Conservation (phyloP, 2,329 filamentous ascomycete species). For the Colletotrichum spaethianum region DNA sequence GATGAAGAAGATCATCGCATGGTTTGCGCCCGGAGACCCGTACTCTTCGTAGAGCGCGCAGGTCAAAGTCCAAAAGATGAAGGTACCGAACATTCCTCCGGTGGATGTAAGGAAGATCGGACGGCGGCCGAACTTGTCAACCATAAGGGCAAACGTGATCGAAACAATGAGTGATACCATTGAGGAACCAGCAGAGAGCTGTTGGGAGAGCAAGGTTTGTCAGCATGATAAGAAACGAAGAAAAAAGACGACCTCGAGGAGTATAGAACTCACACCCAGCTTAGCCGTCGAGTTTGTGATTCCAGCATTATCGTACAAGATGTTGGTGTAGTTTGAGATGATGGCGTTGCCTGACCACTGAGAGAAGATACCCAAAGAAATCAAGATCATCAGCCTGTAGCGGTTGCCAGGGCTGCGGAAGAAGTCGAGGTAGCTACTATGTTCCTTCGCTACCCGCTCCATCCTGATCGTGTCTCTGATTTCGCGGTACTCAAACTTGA, state of each 20-base stretch:
- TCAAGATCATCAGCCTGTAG: slow-evolving; percentile 72
- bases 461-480: slow-evolving; percentile 63
- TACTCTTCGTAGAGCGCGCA: slow-evolving; percentile 67
- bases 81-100: slow-evolving; percentile 62
- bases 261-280: slow-evolving; percentile 57
- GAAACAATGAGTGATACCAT: slow-evolving; percentile 72
- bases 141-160: slow-evolving; percentile 63
- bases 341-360: slow-evolving; percentile 78
- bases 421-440: slow-evolving; percentile 72
- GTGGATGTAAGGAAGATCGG: slow-evolving; percentile 66
- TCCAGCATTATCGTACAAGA: slow-evolving; percentile 72
- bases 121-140: slow-evolving; percentile 66
- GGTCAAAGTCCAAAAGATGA: slow-evolving; percentile 64
- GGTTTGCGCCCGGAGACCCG: slow-evolving; percentile 60
- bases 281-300: slow-evolving; percentile 70
- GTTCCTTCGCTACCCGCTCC: slow-evolving; percentile 59
- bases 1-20: slow-evolving; percentile 69
- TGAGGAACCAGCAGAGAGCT: slow-evolving; percentile 65
- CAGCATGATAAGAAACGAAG: not conserved
- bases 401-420: slow-evolving; percentile 74
- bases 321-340: slow-evolving; percentile 76
- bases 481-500: slow-evolving; percentile 64
- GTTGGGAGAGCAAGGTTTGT: not conserved
- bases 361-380: slow-evolving; percentile 75
- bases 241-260: not conserved